Evolutionary conservation across 306 rosid species (phyloP).

Genomic region (Cyamopsis tetragonoloba): DNA sequence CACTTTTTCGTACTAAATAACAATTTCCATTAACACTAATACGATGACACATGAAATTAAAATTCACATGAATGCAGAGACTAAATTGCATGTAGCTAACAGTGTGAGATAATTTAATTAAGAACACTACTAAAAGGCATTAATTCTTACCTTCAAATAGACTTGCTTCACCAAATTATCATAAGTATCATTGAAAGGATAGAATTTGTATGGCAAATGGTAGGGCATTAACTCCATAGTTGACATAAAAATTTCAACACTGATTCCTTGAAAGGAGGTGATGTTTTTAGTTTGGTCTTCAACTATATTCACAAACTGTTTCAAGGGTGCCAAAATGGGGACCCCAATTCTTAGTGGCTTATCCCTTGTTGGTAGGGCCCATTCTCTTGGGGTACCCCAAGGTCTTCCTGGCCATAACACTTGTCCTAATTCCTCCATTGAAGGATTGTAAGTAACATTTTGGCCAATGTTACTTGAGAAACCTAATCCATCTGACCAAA

Average conservation of each 20-base stretch:
- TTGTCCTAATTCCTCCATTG: slow-evolving; percentile 34
- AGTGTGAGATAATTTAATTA: neutral
- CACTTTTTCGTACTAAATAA: too few species aligned
- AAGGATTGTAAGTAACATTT: neutral
- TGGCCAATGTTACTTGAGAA: slow-evolving; percentile 23
- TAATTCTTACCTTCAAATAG: slow-evolving; percentile 21
- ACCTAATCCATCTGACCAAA: slow-evolving; percentile 43
- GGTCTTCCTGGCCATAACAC: slow-evolving; percentile 51
- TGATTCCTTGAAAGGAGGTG: slow-evolving; percentile 23
- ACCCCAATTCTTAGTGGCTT: slow-evolving; percentile 39
- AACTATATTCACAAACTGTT: slow-evolving; percentile 22
- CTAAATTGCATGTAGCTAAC: too few species aligned
- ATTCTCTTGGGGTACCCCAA: slow-evolving; percentile 37
- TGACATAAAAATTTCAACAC: slow-evolving; percentile 35
- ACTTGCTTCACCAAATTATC: slow-evolving; percentile 40
- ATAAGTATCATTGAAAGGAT: slow-evolving; percentile 34
- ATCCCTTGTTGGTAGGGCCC: slow-evolving; percentile 17
- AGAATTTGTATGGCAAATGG: slow-evolving; percentile 18
- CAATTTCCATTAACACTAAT: too few species aligned
- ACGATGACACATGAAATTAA: too few species aligned
- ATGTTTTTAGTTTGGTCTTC: slow-evolving; percentile 1
- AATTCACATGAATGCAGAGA: too few species aligned
- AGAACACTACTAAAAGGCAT: too few species aligned
- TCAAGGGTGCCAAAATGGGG: slow-evolving; percentile 25
- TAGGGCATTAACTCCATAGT: slow-evolving; percentile 27